Evolutionary conservation across 78 protist genomes (phyloP).

Genomic region (Salpingoeca rosetta): DNA sequence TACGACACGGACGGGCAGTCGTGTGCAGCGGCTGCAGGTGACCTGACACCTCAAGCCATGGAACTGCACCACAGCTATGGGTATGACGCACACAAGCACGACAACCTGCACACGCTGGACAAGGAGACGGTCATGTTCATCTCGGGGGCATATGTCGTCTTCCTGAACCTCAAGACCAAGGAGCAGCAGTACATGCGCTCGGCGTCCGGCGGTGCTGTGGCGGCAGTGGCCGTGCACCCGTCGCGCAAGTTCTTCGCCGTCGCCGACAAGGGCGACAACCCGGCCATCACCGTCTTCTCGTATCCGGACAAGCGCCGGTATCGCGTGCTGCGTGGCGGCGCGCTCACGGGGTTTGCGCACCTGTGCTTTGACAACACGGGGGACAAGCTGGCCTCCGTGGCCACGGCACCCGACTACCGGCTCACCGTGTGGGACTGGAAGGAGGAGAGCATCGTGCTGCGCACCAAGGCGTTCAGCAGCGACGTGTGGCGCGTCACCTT

Average conservation of each 20-base stretch:
- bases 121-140: not conserved
- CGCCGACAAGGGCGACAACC: conserved; percentile 37
- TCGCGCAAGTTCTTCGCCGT: conserved; percentile 28
- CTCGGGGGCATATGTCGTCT: not conserved
- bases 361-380: conserved; percentile 39
- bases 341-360: conserved; percentile 33
- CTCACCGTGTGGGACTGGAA: conserved; percentile 75
- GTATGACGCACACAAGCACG: not conserved
- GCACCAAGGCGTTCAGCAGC: conserved; percentile 70
- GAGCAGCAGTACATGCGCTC: not conserved
- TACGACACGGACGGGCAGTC: not conserved
- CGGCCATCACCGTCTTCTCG: conserved; percentile 24
- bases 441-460: conserved; percentile 34
- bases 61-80: not conserved
- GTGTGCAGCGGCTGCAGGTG: not conserved
- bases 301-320: conserved; percentile 19
- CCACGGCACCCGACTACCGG: conserved; percentile 56
- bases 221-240: not conserved
- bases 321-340: conserved; percentile 42
- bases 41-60: not conserved
- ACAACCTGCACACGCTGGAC: not conserved
- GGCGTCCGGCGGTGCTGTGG: not conserved
- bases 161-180: not conserved
- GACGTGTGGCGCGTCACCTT: conserved; percentile 62
- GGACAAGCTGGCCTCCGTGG: conserved; percentile 64